phyloP scores from a whole-genome alignment of 2,329 filamentous ascomycete genomes.

The Fusarium armeniacum region DNA sequence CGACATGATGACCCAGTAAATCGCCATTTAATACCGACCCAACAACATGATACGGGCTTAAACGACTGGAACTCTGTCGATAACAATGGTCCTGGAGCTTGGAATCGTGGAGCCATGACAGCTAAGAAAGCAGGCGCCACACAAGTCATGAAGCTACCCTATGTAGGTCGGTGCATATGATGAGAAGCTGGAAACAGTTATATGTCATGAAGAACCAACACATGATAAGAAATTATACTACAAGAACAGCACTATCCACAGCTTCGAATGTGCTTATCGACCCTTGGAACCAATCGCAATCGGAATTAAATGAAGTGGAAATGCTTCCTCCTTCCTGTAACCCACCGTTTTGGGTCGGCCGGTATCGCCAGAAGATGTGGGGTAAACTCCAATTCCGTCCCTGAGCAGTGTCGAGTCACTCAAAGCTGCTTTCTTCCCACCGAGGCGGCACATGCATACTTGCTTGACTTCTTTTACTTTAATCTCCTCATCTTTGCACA shows the following conservation, averaged over 20 bases:
- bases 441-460: constrained; percentile 43
- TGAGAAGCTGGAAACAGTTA: neutral
- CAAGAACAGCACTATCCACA: constrained; percentile 13
- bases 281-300: constrained; percentile 5
- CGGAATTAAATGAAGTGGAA: constrained; percentile 18
- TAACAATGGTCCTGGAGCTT: neutral
- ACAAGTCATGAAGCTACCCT: constrained; percentile 24
- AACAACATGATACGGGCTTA: neutral
- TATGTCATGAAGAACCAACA: neutral
- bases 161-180: neutral
- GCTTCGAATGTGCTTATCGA: constrained; percentile 2
- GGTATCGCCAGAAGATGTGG: constrained; percentile 49
- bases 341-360: constrained; percentile 44
- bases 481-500: neutral
- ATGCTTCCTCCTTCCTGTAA: constrained; percentile 24
- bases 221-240: neutral
- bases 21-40: neutral
- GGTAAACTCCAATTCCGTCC: constrained; percentile 40
- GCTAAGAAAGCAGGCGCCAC: constrained; percentile 21
- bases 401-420: constrained; percentile 39
- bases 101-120: constrained; percentile 5
- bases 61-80: neutral
- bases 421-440: constrained; percentile 42
- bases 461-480: neutral
- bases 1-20: neutral